Evolutionary conservation across 108 stramenopile genomes (phyloP), one percentile per base, ranked within the genome.

Genomic region (Cyclotella atomus): DNA sequence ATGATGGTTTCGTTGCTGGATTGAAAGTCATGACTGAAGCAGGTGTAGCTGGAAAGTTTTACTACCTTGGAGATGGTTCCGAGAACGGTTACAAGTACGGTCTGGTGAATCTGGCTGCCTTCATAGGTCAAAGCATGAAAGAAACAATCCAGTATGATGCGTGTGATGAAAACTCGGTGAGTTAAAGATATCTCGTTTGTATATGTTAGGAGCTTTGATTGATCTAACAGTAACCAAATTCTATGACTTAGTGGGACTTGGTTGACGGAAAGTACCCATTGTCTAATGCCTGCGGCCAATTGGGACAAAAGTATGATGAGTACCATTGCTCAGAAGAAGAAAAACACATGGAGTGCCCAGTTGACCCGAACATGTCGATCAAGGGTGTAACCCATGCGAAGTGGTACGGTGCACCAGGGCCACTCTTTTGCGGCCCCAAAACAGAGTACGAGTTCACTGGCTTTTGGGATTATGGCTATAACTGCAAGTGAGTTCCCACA

Each of bases 81-180:
- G 73, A 73, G 15, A 57, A 79, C n/a, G 72, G 65, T 16, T 30
- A 67, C 27, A 20, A 41, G 27, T 73, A 68, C 44, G 77, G 77
- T 19, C 33, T 79, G 23, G 77, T 57, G 17, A 73, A 73, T 43
- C 23, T 73, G 28, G 71, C 71, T 2, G 70, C 62, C 15, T 78
- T 78, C 45, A 43, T 78, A 27, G 73, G 66, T 19, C 84, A 75
- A 55, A 68, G 77, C 38, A 82, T 82, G 77, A 76, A 82, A 59
- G 81, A 82, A 29, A 78, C 81, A 20, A 82, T 85, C 3, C 70
- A 68, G 53, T 85, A 78, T 36, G 84, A 85, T 47, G 77, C 81
- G n/a, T 85, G 84, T 66, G 77, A 79, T 7, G 66, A 68, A 32
- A 65, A 65, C 65, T 49, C 62, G 46, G 65, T 65, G 27, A 27